Conservation (phyloP, 2,329 filamentous ascomycete species). For the Colletotrichum magnum region DNA sequence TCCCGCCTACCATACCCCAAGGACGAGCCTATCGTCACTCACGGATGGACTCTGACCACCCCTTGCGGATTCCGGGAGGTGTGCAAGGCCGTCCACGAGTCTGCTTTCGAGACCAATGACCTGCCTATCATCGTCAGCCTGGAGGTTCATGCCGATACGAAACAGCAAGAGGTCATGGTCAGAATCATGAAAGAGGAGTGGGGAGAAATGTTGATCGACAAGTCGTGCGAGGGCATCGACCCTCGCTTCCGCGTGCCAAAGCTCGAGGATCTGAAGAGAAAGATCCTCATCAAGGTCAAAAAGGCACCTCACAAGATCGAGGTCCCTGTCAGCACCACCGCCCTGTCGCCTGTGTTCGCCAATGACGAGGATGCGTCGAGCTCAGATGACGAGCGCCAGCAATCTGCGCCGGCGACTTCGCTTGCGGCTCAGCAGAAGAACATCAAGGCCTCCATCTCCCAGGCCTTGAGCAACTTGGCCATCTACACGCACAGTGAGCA, state of each 20-base stretch:
- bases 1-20: slow-evolving; percentile 52
- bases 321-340: slow-evolving; percentile 48
- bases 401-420: slow-evolving; percentile 17
- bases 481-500: slow-evolving; percentile 90
- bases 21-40: slow-evolving; percentile 84
- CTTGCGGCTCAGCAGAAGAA: slow-evolving; percentile 56
- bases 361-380: slow-evolving; percentile 57
- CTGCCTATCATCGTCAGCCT: slow-evolving; percentile 92
- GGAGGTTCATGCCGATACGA: slow-evolving; percentile 86
- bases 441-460: slow-evolving; percentile 74
- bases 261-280: slow-evolving; percentile 79
- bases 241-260: slow-evolving; percentile 73
- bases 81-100: slow-evolving; percentile 82
- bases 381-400: slow-evolving; percentile 59
- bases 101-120: slow-evolving; percentile 81
- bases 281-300: slow-evolving; percentile 89
- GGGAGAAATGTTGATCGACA: slow-evolving; percentile 79
- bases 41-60: slow-evolving; percentile 86
- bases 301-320: slow-evolving; percentile 59
- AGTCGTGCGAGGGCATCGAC: slow-evolving; percentile 63
- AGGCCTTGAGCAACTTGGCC: slow-evolving; percentile 80
- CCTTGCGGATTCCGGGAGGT: slow-evolving; percentile 91
- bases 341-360: slow-evolving; percentile 49
- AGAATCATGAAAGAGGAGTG: slow-evolving; percentile 94
- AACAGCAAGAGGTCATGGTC: slow-evolving; percentile 94